Evolutionary conservation across 495 filamentous ascomycete genomes (phyloP).

Genomic region (Lichina pygmaea): DNA sequence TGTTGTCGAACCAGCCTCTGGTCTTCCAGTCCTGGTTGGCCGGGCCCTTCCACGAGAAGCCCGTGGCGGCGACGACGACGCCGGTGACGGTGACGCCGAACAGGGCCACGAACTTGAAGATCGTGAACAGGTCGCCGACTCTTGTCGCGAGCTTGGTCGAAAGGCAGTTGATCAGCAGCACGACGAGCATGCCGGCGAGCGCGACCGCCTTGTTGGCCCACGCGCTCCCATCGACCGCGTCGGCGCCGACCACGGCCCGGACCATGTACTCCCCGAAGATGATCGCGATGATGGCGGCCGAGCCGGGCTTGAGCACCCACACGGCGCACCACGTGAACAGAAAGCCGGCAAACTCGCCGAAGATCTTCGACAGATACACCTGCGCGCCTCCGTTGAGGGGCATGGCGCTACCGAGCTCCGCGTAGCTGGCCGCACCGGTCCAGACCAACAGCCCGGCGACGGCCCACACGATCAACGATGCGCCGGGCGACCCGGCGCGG

Average conservation of each 20-base stretch:
- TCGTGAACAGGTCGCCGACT: slow-evolving; percentile 76
- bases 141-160: slow-evolving; percentile 69
- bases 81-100: slow-evolving; percentile 70
- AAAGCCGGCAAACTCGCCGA: slow-evolving; percentile 76
- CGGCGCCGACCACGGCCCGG: slow-evolving; percentile 55
- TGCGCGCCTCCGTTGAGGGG: slow-evolving; percentile 87
- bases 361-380: slow-evolving; percentile 83
- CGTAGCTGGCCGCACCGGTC: slow-evolving; percentile 91
- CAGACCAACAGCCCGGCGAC: slow-evolving; percentile 79
- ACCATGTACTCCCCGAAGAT: slow-evolving; percentile 96
- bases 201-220: slow-evolving; percentile 88
- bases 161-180: slow-evolving; percentile 69
- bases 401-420: slow-evolving; percentile 85
- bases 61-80: slow-evolving; percentile 71
- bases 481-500: slow-evolving; percentile 80
- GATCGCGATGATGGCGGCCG: slow-evolving; percentile 80
- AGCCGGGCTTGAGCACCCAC: slow-evolving; percentile 76
- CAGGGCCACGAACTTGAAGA: slow-evolving; percentile 81
- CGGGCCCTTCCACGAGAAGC: slow-evolving; percentile 43
- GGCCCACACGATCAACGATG: slow-evolving; percentile 67
- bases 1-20: slow-evolving; percentile 69
- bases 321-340: slow-evolving; percentile 92
- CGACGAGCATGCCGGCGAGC: slow-evolving; percentile 39
- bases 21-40: slow-evolving; percentile 74
- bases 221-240: slow-evolving; percentile 25